These are phyloP conservation scores for Aspergillus terreus DNA, from an alignment of 2,329 filamentous ascomycete species.

Conservation along the genomic window DNA sequence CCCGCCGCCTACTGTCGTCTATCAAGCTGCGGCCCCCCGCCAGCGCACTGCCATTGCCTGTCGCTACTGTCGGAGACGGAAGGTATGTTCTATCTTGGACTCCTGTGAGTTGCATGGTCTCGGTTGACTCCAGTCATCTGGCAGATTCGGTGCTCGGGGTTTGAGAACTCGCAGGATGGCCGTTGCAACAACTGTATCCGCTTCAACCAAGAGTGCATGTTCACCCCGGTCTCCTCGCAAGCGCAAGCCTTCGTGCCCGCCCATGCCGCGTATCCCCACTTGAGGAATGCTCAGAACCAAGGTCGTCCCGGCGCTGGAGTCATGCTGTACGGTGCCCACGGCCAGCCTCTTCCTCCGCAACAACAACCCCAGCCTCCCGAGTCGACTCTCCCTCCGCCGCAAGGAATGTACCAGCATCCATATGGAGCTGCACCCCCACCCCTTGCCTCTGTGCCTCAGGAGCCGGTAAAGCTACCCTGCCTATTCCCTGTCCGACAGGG, in stretches of 20 bases:
- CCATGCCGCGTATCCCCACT: constrained; percentile 60
- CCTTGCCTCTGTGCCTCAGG: constrained; percentile 40
- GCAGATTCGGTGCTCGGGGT: constrained; percentile 73
- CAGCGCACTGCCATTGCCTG: constrained; percentile 52
- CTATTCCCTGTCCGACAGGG: constrained; percentile 8
- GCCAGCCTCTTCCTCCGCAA: constrained; percentile 45
- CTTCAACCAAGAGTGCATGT: constrained; percentile 74
- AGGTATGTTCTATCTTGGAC: constrained; percentile 35
- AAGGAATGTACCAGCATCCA: constrained; percentile 38
- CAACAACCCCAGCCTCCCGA: constrained; percentile 39
- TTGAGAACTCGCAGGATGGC: constrained; percentile 67
- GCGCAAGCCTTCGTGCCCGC: constrained; percentile 71
- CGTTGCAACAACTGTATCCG: constrained; percentile 69
- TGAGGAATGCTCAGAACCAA: constrained; percentile 40
- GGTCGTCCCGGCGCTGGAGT: constrained; percentile 31
- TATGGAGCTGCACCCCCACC: constrained; percentile 33
- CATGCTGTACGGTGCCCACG: constrained; percentile 48
- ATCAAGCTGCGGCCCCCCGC: constrained; percentile 45
- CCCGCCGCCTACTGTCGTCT: constrained; percentile 38
- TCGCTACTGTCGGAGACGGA: constrained; percentile 50
- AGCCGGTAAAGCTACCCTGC: constrained; percentile 38
- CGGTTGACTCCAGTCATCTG: constrained; percentile 8
- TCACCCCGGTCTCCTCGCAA: constrained; percentile 71
- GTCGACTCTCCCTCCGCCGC: constrained; percentile 37
- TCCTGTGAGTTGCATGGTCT: background rate